phyloP scores from a whole-genome alignment of 768 basidiomycete species.

The Leucosporidium scottii region DNA sequence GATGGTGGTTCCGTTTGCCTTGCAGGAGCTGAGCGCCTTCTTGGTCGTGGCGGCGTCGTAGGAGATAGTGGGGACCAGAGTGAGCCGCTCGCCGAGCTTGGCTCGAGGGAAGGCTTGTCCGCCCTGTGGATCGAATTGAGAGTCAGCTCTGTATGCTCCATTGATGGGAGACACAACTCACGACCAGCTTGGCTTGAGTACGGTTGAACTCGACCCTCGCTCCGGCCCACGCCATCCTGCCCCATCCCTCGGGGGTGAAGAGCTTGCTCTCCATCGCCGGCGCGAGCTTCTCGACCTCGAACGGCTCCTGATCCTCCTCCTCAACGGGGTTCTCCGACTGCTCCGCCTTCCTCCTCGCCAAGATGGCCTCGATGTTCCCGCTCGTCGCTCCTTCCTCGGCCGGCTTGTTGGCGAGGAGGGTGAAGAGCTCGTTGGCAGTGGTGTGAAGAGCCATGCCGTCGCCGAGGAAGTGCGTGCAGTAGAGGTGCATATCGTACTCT shows the following conservation, averaged over 20 bases:
- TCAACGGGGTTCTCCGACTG: conserved; percentile 7
- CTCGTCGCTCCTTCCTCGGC: conserved; percentile 3
- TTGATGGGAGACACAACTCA: conserved; percentile 38
- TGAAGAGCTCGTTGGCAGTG: conserved; percentile 73
- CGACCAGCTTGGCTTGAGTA: conserved; percentile 55
- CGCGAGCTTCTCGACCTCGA: conserved; percentile 40
- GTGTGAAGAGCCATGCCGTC: conserved; percentile 82
- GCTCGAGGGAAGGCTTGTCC: conserved; percentile 63
- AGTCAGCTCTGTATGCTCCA: no score
- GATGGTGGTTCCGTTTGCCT: conserved; percentile 63
- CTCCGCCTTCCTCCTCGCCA: neutral
- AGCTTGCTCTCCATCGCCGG: conserved; percentile 52
- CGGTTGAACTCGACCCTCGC: conserved; percentile 54
- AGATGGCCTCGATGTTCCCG: conserved; percentile 24
- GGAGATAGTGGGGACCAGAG: conserved; percentile 63
- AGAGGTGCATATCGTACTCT: conserved; percentile 61
- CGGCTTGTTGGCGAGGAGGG: conserved; percentile 49
- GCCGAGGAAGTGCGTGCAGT: conserved; percentile 72
- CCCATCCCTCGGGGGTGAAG: conserved; percentile 38
- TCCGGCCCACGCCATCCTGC: conserved; percentile 48
- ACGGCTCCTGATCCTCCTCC: neutral
- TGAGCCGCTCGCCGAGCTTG: conserved; percentile 43
- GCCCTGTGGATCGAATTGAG: conserved; percentile 49
- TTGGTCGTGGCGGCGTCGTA: conserved; percentile 55
- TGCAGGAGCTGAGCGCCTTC: conserved; percentile 61